These are phyloP conservation scores for Aureobasidium mangrovei DNA, from an alignment of 2,329 filamentous ascomycete genomes.

Conservation along the genomic window DNA sequence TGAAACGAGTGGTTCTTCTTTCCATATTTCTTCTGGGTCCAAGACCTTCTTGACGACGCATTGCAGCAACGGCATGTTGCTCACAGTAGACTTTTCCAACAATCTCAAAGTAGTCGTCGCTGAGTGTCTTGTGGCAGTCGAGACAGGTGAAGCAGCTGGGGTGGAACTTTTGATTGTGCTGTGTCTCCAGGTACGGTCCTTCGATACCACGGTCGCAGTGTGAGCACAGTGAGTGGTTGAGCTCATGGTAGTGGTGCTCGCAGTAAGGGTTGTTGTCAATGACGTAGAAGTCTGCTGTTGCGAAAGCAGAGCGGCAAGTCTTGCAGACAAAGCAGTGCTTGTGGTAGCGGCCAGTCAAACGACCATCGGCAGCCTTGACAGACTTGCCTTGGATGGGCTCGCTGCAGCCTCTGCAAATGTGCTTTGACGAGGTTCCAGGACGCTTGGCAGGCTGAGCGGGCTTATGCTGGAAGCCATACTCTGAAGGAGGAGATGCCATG, in stretches of 20 bases:
- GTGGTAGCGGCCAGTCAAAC: slow-evolving; percentile 87
- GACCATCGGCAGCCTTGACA: slow-evolving; percentile 84
- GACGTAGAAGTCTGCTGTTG: slow-evolving; percentile 87
- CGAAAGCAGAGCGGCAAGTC: slow-evolving; percentile 71
- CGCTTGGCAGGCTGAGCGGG: not conserved
- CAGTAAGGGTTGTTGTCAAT: slow-evolving; percentile 82
- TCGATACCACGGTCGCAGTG: slow-evolving; percentile 80
- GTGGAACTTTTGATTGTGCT: slow-evolving; percentile 70
- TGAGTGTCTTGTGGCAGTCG: slow-evolving; percentile 65
- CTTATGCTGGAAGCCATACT: slow-evolving; percentile 2
- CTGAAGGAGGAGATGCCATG: not conserved
- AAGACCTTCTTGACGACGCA: slow-evolving; percentile 4
- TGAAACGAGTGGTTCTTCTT: slow-evolving; percentile 28
- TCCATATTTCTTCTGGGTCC: slow-evolving; percentile 18
- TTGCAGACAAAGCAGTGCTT: slow-evolving; percentile 90
- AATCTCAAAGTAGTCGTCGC: slow-evolving; percentile 87
- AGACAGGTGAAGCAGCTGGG: slow-evolving; percentile 76
- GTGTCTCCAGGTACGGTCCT: slow-evolving; percentile 85
- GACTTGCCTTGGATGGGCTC: slow-evolving; percentile 79
- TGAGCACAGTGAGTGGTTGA: slow-evolving; percentile 79
- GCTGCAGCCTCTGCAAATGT: slow-evolving; percentile 74
- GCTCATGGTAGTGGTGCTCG: slow-evolving; percentile 81
- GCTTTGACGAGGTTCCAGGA: slow-evolving; percentile 11
- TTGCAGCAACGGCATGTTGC: slow-evolving; percentile 58
- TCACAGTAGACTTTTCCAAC: slow-evolving; percentile 76